Conservation (phyloP, 73 alveolate genomes). For the Breviolum minutum region DNA sequence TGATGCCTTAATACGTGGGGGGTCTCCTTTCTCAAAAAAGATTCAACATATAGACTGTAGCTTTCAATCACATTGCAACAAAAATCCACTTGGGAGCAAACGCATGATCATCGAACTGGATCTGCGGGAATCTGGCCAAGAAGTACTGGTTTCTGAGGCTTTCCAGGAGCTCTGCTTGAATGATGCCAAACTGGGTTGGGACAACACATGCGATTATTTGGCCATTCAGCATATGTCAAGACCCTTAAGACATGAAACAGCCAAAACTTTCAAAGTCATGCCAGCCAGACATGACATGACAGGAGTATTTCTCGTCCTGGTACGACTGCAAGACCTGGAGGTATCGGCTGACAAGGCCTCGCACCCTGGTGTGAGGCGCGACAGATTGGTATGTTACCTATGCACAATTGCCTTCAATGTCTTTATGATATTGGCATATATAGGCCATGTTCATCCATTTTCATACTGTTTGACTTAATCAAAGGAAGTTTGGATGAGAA, state of each 20-base stretch:
- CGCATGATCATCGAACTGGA: neutral
- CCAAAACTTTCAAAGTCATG: neutral
- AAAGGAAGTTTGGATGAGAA: too few species aligned
- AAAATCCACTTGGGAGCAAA: neutral
- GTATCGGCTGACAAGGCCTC: neutral
- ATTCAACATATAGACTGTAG: too few species aligned
- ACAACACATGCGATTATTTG: neutral
- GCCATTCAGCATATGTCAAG: neutral
- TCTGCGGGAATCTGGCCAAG: slow-evolving; percentile 43
- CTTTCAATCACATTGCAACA: too few species aligned
- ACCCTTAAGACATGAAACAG: neutral
- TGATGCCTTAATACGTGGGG: neutral
- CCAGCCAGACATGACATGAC: slow-evolving; percentile 25
- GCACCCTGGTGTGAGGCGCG: too few species aligned
- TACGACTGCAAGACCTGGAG: slow-evolving; percentile 34
- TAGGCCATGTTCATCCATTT: too few species aligned
- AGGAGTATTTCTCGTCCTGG: slow-evolving; percentile 10
- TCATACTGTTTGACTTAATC: too few species aligned
- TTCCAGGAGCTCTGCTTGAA: neutral
- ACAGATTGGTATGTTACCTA: too few species aligned
- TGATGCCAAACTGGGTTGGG: neutral
- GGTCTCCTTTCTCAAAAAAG: neutral
- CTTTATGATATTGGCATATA: too few species aligned
- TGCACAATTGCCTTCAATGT: too few species aligned
- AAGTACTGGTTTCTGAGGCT: neutral